Base-by-base conservation (phyloP, 371 early-diverging fungal genomes). In the Mortierella polycephala region DNA sequence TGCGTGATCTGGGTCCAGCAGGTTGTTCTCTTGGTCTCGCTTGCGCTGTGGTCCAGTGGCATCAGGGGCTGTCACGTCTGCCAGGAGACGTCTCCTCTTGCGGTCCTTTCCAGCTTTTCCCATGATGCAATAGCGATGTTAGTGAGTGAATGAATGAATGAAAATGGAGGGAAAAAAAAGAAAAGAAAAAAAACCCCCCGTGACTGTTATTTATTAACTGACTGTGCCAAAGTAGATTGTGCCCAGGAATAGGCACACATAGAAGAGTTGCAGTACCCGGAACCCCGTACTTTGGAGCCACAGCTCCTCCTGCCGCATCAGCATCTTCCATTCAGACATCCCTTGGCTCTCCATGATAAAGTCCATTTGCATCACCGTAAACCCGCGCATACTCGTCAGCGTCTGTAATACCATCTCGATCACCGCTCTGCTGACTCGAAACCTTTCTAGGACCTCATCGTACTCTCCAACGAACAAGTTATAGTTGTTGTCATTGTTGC, bases 41-140 rank as follows among this genome's bases (percentile, higher is more conserved):
- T 63, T 74, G 39, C 57, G 73, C 21, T 62, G 63, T 16, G 62
- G 23, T 39, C 73, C 63, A 5, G 62, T 54, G n/a, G 30, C 30
- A 30, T 66, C 67, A 6, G 56, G 53, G 6, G 63, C 54, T 14
- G 70, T 51, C 30, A 75, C 76, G 46, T 73, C 70, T 6, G 76
- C 73, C 59, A 82, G 62, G 41, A 82, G 68, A 51, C 82, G 77
- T 67, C 82, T 72, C n/a, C 82, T 61, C 67, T 82, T 82, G 40
- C 82, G 67, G 30, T 82, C 82, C 50, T 82, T 82, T 42, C 82
- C 77, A 9, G 68, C 67, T 41, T 82, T 82, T 63, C 82, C 82
- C 82, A 82, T 82, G 57, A 20, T 60, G 41, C 5, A 23, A 44
- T 23, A 12, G 40, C 37, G 5, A 23, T 57, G 51, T 39, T 20